These are phyloP conservation scores for Rutstroemia sydowiana DNA, from an alignment of 2,329 filamentous ascomycete species.

Conservation along the genomic window DNA sequence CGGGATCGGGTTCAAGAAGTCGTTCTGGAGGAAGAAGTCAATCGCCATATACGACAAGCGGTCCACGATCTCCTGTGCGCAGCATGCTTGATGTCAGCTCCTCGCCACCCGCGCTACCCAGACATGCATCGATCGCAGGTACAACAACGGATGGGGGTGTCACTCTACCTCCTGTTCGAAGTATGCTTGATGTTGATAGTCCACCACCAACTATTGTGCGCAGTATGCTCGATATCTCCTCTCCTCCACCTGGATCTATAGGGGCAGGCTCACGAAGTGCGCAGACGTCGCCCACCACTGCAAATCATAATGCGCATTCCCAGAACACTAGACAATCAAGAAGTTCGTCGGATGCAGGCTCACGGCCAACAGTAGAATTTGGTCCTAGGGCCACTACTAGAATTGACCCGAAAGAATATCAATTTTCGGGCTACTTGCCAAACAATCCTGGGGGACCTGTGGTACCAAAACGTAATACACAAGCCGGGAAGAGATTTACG, in stretches of 20 bases:
- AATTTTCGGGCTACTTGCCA: slow-evolving; percentile 53
- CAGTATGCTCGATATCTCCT: slow-evolving; percentile 56
- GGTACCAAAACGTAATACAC: slow-evolving; percentile 45
- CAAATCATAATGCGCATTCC: slow-evolving; percentile 30
- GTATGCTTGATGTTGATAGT: slow-evolving; percentile 51
- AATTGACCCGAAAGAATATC: slow-evolving; percentile 47
- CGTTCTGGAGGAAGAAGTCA: slow-evolving; percentile 34
- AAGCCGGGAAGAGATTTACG: slow-evolving; percentile 35
- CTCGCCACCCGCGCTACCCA: slow-evolving; percentile 18
- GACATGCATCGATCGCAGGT: slow-evolving; percentile 10
- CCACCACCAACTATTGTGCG: slow-evolving; percentile 38
- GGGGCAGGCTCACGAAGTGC: slow-evolving; percentile 37
- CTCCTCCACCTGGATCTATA: slow-evolving; percentile 25
- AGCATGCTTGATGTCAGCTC: slow-evolving; percentile 43
- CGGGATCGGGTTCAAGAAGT: slow-evolving; percentile 20
- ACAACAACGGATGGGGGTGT: slow-evolving; percentile 3
- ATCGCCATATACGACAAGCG: slow-evolving; percentile 41
- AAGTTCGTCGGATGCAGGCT: slow-evolving; percentile 48
- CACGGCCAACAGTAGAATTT: slow-evolving; percentile 40
- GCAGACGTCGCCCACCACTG: slow-evolving; percentile 40
- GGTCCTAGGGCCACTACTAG: slow-evolving; percentile 32
- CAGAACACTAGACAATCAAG: slow-evolving; percentile 29
- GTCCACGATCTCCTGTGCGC: slow-evolving; percentile 57
- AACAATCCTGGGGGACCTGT: slow-evolving; percentile 36
- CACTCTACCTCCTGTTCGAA: slow-evolving; percentile 49